A percentile compares a stretch with the other conserved stretches of the same genome.
Conservation (phyloP, 2,329 filamentous ascomycete species). For the Phialophora expanda region DNA sequence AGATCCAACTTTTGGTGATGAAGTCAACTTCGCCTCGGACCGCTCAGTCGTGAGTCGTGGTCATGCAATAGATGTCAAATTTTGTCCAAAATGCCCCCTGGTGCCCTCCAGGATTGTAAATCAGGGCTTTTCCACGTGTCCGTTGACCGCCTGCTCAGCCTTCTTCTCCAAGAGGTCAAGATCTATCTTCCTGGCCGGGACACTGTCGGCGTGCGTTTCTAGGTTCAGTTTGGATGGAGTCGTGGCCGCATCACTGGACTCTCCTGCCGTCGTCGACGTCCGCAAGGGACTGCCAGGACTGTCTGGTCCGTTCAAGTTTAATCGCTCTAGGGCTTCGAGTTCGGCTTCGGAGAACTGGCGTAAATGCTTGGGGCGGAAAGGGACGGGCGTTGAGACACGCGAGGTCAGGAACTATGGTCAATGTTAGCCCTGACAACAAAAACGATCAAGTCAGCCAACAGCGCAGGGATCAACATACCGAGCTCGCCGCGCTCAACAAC, state of each 20-base stretch:
- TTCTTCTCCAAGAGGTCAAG: slow-evolving; percentile 47
- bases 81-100: background rate
- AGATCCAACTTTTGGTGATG: background rate
- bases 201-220: slow-evolving; percentile 35
- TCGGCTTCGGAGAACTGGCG: slow-evolving; percentile 56
- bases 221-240: slow-evolving; percentile 40
- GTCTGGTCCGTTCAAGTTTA: slow-evolving; percentile 40
- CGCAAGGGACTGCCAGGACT: slow-evolving; percentile 33
- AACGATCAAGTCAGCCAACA: too few relatives aligned
- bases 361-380: slow-evolving; percentile 63
- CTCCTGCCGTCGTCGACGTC: slow-evolving; percentile 29
- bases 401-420: slow-evolving; percentile 70
- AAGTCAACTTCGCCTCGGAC: background rate
- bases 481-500: slow-evolving; percentile 81
- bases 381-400: slow-evolving; percentile 70
- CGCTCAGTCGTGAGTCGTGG: background rate
- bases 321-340: slow-evolving; percentile 50
- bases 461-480: slow-evolving; percentile 65
- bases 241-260: slow-evolving; percentile 22
- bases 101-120: background rate
- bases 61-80: background rate
- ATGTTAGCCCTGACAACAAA: slow-evolving; percentile 16
- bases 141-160: slow-evolving; percentile 41
- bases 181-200: slow-evolving; percentile 41
- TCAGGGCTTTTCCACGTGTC: slow-evolving; percentile 12